Percentiles rank a stretch among this genome's conserved stretches.
Evolutionary conservation across 805 yeast species (phyloP).

Genomic region (Teunomyces gatunensis): DNA sequence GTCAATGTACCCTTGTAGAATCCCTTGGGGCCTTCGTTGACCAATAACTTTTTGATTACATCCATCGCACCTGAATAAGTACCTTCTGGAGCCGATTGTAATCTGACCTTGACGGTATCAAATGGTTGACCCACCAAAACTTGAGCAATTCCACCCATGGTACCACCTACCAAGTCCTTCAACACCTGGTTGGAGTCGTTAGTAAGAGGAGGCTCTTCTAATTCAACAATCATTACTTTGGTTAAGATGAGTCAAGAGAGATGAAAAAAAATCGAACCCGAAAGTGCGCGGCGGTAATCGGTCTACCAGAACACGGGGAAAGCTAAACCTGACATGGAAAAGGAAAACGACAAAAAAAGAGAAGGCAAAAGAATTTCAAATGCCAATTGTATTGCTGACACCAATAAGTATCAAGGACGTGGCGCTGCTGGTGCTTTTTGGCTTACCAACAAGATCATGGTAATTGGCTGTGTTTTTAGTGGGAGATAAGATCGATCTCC

Average conservation of each 20-base stretch:
- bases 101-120: slow-evolving; percentile 89
- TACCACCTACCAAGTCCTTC: slow-evolving; percentile 87
- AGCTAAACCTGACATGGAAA: not conserved
- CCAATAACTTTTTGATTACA: slow-evolving; percentile 67
- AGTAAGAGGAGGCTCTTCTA: slow-evolving; percentile 41
- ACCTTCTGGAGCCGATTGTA: slow-evolving; percentile 84
- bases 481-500: no score
- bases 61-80: slow-evolving; percentile 70
- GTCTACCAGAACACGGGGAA: not conserved
- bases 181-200: slow-evolving; percentile 43
- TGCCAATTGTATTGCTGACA: no score
- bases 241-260: not conserved
- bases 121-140: slow-evolving; percentile 96
- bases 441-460: no score
- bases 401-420: no score
- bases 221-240: slow-evolving; percentile 36
- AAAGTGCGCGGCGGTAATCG: slow-evolving; percentile 1
- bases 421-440: no score
- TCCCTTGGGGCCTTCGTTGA: slow-evolving; percentile 40
- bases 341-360: not conserved
- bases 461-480: no score
- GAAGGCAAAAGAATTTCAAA: not conserved
- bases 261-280: not conserved
- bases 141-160: slow-evolving; percentile 94
- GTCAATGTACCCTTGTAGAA: slow-evolving; percentile 48